Evolutionary conservation across 2,329 filamentous ascomycete species (phyloP).

Genomic region (Aureobasidium sp.): DNA sequence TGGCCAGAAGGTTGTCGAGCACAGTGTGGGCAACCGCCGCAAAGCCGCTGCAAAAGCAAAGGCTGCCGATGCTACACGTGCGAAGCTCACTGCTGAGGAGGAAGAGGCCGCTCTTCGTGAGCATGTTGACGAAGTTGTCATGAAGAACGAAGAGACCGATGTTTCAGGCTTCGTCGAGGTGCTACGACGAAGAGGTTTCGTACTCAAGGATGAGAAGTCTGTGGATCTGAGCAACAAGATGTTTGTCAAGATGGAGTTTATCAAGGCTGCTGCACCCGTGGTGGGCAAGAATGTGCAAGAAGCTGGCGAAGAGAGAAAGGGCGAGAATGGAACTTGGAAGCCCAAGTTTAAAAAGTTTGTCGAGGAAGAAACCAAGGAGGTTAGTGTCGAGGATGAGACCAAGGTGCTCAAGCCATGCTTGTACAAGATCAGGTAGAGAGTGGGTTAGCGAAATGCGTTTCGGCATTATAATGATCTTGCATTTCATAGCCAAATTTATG

Average conservation of each 20-base stretch:
- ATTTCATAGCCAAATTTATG: neutral
- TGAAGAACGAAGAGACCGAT: slow-evolving; percentile 67
- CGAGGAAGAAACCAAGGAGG: slow-evolving; percentile 50
- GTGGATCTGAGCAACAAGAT: slow-evolving; percentile 89
- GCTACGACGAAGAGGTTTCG: slow-evolving; percentile 71
- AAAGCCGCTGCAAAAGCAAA: slow-evolving; percentile 39
- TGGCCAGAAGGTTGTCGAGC: slow-evolving; percentile 47
- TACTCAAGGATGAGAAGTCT: slow-evolving; percentile 60
- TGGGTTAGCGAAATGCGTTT: neutral
- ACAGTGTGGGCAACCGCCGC: slow-evolving; percentile 62
- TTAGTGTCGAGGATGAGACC: slow-evolving; percentile 53
- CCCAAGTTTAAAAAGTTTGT: slow-evolving; percentile 50
- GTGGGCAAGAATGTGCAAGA: slow-evolving; percentile 64
- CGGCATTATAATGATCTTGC: neutral
- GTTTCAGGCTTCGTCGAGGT: slow-evolving; percentile 82
- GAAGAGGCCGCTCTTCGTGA: slow-evolving; percentile 51
- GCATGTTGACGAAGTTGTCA: slow-evolving; percentile 62
- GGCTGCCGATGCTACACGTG: slow-evolving; percentile 31
- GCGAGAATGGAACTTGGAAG: slow-evolving; percentile 33
- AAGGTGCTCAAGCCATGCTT: slow-evolving; percentile 90
- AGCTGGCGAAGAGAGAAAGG: slow-evolving; percentile 29
- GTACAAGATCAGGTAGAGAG: slow-evolving; percentile 72
- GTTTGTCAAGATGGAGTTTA: slow-evolving; percentile 96
- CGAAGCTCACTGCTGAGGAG: slow-evolving; percentile 47
- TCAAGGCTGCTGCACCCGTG: slow-evolving; percentile 69